Percentiles rank a stretch among this genome's conserved stretches.
Evolutionary conservation across 2,329 filamentous ascomycete genomes (phyloP).

Genomic region (Colletotrichum camelliae): DNA sequence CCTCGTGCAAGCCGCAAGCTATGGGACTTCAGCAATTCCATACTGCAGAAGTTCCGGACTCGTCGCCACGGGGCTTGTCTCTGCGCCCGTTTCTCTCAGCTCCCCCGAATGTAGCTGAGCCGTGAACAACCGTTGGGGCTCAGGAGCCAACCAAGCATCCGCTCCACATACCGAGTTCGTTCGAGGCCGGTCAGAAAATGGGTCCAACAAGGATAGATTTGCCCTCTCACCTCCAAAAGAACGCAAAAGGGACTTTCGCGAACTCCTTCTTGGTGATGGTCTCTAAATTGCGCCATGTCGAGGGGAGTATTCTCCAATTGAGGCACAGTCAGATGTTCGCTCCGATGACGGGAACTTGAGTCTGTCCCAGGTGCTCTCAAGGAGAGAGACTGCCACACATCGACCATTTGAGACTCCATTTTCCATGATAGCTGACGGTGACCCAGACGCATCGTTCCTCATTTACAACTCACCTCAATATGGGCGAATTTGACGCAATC

Average conservation of each 20-base stretch:
- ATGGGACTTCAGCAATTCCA: not conserved
- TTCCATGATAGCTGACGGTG: not conserved
- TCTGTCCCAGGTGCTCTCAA: not conserved
- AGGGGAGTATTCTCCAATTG: not conserved
- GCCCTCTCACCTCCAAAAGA: not conserved
- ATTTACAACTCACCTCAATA: not conserved
- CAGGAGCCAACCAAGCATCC: not conserved
- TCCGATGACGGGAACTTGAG: not conserved
- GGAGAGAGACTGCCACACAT: not conserved
- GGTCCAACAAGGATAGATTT: not conserved
- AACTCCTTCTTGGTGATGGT: not conserved
- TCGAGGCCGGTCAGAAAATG: not conserved
- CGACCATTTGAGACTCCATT: not conserved
- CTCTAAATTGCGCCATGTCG: not conserved
- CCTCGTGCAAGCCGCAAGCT: too few relatives aligned
- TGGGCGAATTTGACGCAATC: not conserved
- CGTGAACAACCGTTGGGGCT: not conserved
- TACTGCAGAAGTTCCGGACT: not conserved
- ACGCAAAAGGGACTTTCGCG: not conserved
- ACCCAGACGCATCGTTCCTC: not conserved
- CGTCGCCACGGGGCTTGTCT: not conserved
- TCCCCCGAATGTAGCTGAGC: not conserved
- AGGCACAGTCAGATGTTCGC: not conserved
- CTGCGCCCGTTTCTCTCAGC: fast-evolving
- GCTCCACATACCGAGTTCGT: not conserved